Evolutionary conservation across 176 grass and related monocot species (phyloP), one percentile per base, ranked within the genome.

Genomic region (Phragmites australis): DNA sequence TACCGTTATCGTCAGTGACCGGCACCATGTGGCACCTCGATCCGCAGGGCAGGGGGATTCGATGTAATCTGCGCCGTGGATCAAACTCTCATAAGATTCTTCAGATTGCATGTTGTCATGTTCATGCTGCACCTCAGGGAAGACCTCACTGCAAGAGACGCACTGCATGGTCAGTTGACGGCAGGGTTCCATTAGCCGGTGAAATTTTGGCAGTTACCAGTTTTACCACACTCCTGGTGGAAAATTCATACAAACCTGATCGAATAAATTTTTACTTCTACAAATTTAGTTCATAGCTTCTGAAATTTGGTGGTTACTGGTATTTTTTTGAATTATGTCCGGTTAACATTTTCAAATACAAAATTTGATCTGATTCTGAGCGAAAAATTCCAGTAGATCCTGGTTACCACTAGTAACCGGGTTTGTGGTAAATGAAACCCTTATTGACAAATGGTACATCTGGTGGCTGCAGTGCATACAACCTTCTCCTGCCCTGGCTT

Each of bases 1-100:
- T 93, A 98, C 95, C 59, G 82, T 85, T 22, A 91, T 63, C 21
- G 68, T 80, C 31, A 94, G 9, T 0, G 77, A 85, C 74, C 81
- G 77, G 73, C 82, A 92, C 62, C 84, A 86, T 3, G 81, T 79
- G 9, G 68, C 48, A 0, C 31, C 41, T 60, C 42, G 77, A 56
- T 53, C 72, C 17, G 72, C 41, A 0, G 80, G 10, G 11, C 43
- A 52, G 52, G 70, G 78, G 80, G 58, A 90, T 12, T 77, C 75
- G 0, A 59, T 80, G 9, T 66, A 64, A 16, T 83, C 86, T 19
- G 39, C 54, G 43, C 82, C 61, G 22, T 67, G 68, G n/a, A 80
- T 53, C 8, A 23, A 27, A 44, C 9, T 74, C 8, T 85, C 60
- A 0, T 30, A 31, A 51, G 70, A 45, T 62, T 42, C 65, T 32